Percentiles rank a stretch among this genome's conserved stretches.
Conservation (phyloP, 2,329 filamentous ascomycete genomes). For the Monosporascus sp. region DNA sequence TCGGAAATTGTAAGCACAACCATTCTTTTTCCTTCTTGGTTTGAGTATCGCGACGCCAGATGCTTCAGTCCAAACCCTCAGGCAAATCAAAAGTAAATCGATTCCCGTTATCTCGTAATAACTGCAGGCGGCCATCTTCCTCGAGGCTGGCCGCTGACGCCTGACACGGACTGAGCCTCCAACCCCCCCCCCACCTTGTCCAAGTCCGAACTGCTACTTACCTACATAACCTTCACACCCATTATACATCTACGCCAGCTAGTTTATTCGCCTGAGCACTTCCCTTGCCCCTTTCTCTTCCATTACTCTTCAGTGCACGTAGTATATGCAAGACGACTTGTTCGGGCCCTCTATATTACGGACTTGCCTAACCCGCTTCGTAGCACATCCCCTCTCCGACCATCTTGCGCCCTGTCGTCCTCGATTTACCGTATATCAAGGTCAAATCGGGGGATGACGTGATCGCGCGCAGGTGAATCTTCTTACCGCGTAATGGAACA, state of each 20-base stretch:
- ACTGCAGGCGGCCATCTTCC: too few species aligned
- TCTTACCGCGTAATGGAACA: constrained; percentile 48
- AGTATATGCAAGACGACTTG: neutral
- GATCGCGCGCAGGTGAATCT: constrained; percentile 27
- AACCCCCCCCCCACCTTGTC: too few species aligned
- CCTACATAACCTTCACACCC: neutral
- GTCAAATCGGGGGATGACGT: constrained; percentile 33
- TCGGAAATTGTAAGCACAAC: neutral
- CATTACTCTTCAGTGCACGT: neutral
- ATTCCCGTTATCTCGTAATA: too few species aligned
- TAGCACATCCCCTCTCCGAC: constrained; percentile 3
- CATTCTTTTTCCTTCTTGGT: neutral
- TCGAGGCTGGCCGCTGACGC: too few species aligned
- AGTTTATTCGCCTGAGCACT: neutral
- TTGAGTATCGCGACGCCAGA: too few species aligned
- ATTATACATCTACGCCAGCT: neutral
- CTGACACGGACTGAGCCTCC: too few species aligned
- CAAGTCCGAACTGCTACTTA: neutral
- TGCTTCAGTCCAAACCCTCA: too few species aligned
- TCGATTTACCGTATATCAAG: constrained; percentile 19
- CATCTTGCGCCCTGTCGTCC: constrained; percentile 19
- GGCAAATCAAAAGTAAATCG: too few species aligned
- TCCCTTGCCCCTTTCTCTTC: neutral
- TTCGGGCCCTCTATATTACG: neutral
- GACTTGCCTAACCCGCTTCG: neutral